A percentile compares a stretch with the other conserved stretches of the same genome.
Conservation (phyloP, 305 asterid species). For the Striga hermonthica region DNA sequence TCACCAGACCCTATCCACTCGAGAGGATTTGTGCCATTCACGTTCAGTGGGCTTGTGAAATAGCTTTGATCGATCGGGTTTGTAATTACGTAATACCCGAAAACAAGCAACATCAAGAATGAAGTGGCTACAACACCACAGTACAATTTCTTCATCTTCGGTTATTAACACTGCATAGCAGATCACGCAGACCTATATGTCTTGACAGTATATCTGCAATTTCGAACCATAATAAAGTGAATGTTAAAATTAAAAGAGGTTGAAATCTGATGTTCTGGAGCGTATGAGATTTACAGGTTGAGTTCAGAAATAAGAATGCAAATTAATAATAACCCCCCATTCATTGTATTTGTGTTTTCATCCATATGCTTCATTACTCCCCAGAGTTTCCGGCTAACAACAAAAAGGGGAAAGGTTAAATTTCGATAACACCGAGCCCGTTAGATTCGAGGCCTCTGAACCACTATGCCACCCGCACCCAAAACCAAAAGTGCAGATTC, state of each 20-base stretch:
- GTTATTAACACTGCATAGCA: conserved; percentile 39
- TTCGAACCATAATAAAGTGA: conserved; percentile 24
- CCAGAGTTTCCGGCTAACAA: conserved; percentile 9
- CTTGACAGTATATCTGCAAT: background rate
- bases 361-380: conserved; percentile 1
- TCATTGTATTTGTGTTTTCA: background rate
- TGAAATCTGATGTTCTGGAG: background rate
- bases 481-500: conserved; percentile 10
- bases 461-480: background rate
- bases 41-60: conserved; percentile 44
- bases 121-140: conserved; percentile 60
- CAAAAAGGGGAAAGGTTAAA: background rate
- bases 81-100: conserved; percentile 56
- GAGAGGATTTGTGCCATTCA: conserved; percentile 76
- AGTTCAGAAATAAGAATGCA: conserved; percentile 1
- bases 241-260: no score
- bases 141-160: conserved; percentile 84
- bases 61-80: conserved; percentile 62
- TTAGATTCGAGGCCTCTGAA: no score
- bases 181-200: background rate
- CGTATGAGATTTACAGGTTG: background rate
- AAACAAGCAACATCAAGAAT: conserved; percentile 55
- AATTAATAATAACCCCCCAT: background rate
- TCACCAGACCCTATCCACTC: conserved; percentile 64
- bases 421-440: no score